These are phyloP conservation scores for Pichia nakasei DNA, from an alignment of 805 yeast species.

Conservation along the genomic window DNA sequence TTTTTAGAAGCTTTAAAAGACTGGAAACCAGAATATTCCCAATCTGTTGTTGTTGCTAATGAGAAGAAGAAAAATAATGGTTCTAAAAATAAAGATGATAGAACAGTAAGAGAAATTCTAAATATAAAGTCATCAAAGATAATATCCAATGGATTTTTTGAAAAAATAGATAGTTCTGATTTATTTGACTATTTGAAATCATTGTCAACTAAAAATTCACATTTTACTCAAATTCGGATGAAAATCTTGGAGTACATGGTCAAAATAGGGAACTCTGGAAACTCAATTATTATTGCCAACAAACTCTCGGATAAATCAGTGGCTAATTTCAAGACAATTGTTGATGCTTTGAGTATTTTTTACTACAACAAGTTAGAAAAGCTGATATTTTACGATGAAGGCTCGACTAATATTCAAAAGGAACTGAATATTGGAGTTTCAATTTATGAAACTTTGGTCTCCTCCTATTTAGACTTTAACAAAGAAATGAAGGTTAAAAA, in stretches of 20 bases:
- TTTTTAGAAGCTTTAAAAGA: constrained; percentile 2
- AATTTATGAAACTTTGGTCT: constrained; percentile 36
- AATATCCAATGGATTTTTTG: constrained; percentile 9
- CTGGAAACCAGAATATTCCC: neutral
- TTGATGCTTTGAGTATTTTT: constrained; percentile 23
- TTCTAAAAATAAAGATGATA: constrained; percentile 9
- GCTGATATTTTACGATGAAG: constrained; percentile 1
- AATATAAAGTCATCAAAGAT: constrained; percentile 12
- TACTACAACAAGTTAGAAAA: constrained; percentile 14
- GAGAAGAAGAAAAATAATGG: constrained; percentile 18
- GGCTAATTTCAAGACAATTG: constrained; percentile 14
- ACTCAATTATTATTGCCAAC: neutral
- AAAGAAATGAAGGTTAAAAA: constrained; percentile 19
- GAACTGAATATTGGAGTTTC: constrained; percentile 25
- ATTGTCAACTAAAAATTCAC: constrained; percentile 15
- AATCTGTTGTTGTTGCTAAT: constrained; percentile 5
- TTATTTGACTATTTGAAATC: constrained; percentile 12
- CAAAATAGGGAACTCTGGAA: neutral
- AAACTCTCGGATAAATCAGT: constrained; percentile 10
- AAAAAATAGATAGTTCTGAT: constrained; percentile 14
- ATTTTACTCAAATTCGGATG: constrained; percentile 23
- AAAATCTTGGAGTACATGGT: constrained; percentile 20
- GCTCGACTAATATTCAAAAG: neutral
- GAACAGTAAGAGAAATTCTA: constrained; percentile 25
- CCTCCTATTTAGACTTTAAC: constrained; percentile 29